Conservation (phyloP, 2,329 filamentous ascomycete genomes). For the Claviceps quebecensis region DNA sequence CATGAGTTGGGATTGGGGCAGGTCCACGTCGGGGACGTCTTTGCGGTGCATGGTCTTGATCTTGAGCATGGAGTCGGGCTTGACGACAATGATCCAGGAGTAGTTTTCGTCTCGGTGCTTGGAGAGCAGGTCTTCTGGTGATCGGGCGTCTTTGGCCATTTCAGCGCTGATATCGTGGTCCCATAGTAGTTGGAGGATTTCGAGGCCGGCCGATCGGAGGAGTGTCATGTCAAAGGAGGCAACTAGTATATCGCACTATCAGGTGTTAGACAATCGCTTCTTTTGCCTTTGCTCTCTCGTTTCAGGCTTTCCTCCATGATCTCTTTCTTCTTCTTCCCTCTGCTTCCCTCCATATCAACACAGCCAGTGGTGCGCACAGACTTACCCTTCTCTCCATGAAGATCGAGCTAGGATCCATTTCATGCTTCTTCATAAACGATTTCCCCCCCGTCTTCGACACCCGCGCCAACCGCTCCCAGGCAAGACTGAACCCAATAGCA, state of each 20-base stretch:
- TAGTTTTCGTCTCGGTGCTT: constrained; percentile 66
- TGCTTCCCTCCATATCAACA: too few species aligned
- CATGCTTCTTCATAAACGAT: constrained; percentile 53
- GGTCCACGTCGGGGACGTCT: constrained; percentile 61
- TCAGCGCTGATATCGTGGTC: constrained; percentile 76
- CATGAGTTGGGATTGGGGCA: constrained; percentile 60
- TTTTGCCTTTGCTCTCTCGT: not conserved
- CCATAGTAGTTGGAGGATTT: constrained; percentile 69
- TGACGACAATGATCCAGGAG: constrained; percentile 80
- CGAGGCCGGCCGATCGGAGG: constrained; percentile 61
- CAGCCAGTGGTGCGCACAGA: not conserved
- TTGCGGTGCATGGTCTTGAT: constrained; percentile 65
- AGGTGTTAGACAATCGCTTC: not conserved
- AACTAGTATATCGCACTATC: constrained; percentile 72
- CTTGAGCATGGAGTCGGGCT: constrained; percentile 63
- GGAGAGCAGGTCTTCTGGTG: constrained; percentile 64
- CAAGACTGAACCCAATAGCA: constrained; percentile 83
- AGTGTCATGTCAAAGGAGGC: constrained; percentile 72
- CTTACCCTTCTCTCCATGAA: constrained; percentile 52
- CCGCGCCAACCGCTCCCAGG: constrained; percentile 68
- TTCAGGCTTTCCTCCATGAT: not conserved
- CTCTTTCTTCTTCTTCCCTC: constrained; percentile 39
- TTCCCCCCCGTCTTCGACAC: constrained; percentile 43
- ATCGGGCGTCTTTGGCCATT: constrained; percentile 64
- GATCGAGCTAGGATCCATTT: constrained; percentile 45